Percentiles rank a stretch among this genome's conserved stretches.
Conservation (phyloP, 441 rosid genomes). For the Cnidoscolus chayamansa region DNA sequence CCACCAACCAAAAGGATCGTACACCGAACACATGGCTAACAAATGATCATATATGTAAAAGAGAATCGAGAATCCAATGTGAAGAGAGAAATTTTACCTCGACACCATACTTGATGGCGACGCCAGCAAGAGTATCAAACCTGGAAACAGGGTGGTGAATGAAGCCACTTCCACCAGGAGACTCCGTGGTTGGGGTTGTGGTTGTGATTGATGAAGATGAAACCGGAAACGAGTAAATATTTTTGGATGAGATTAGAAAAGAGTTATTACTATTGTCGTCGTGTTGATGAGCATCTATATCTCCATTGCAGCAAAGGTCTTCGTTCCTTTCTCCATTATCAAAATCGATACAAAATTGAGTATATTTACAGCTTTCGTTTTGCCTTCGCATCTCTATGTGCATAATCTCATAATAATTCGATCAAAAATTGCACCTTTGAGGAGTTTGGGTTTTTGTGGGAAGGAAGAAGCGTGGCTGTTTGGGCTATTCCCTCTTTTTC, state of each 20-base stretch:
- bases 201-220: not conserved
- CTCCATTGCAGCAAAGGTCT: not conserved
- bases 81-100: slow-evolving; percentile 34
- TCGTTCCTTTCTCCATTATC: not conserved
- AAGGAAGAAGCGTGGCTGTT: not conserved
- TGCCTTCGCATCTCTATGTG: slow-evolving; percentile 4
- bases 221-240: not conserved
- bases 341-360: not conserved
- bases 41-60: no score
- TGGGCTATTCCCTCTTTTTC: not conserved
- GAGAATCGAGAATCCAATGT: no score
- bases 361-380: not conserved
- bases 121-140: slow-evolving; percentile 63
- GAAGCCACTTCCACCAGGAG: slow-evolving; percentile 18
- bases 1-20: no score
- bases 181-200: not conserved
- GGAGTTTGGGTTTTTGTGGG: not conserved
- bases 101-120: slow-evolving; percentile 68
- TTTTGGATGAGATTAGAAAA: not conserved
- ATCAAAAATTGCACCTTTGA: not conserved
- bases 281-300: not conserved
- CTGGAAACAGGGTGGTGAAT: slow-evolving; percentile 52
- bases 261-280: not conserved
- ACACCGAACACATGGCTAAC: no score
- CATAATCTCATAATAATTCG: not conserved